phyloP scores from a whole-genome alignment of 2,329 filamentous ascomycete species.

The Ascochyta rabiei region DNA sequence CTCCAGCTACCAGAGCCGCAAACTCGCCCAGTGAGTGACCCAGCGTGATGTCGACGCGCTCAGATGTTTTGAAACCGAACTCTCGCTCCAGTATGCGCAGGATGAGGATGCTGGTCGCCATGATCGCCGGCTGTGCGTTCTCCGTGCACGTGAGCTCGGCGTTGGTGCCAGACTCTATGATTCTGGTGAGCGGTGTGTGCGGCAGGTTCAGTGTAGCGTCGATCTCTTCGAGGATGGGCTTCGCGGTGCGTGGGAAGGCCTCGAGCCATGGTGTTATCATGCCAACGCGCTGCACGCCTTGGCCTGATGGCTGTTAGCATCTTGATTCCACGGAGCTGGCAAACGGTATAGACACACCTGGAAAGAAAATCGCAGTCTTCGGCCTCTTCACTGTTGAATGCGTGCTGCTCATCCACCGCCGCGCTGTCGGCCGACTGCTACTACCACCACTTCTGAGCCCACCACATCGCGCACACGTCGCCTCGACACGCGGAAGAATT shows the following conservation, averaged over 20 bases:
- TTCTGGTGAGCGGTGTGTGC: conserved; percentile 62
- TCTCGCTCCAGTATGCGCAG: conserved; percentile 84
- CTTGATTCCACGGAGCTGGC: background rate
- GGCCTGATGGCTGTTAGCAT: conserved; percentile 60
- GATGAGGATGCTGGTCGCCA: conserved; percentile 91
- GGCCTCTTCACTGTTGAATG: conserved; percentile 32
- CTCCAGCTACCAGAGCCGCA: conserved; percentile 83
- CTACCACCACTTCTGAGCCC: background rate
- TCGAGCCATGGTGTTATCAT: conserved; percentile 88
- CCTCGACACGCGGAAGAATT: conserved; percentile 6
- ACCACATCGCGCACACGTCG: conserved; percentile 7
- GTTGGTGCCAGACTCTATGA: conserved; percentile 82
- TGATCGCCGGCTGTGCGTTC: conserved; percentile 93
- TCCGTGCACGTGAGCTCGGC: conserved; percentile 78
- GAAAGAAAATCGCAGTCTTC: conserved; percentile 49
- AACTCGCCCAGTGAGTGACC: conserved; percentile 95
- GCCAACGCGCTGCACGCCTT: conserved; percentile 87
- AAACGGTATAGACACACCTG: conserved; percentile 31
- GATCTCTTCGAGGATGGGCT: conserved; percentile 82
- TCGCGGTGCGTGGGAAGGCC: conserved; percentile 79
- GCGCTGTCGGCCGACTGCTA: background rate
- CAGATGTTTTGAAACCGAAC: conserved; percentile 74
- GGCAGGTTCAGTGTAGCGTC: conserved; percentile 76
- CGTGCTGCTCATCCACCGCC: conserved; percentile 42
- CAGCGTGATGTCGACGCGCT: conserved; percentile 79